Evolutionary conservation across 1,284 basidiomycete genomes (phyloP).

Genomic region (Tremellales sp.): DNA sequence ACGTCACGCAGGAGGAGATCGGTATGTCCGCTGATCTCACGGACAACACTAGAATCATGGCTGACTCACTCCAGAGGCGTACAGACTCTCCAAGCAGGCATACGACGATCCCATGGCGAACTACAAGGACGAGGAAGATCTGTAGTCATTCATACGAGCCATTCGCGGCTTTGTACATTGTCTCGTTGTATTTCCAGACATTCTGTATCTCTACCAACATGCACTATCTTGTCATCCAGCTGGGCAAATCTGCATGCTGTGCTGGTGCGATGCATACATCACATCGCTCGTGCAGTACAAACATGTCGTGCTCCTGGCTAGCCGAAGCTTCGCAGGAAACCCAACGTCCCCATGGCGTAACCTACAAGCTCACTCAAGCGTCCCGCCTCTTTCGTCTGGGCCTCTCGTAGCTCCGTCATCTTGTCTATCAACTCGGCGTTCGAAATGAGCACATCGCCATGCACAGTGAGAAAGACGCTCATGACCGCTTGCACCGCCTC

Average conservation of each 20-base stretch:
- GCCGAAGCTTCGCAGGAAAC: conserved; percentile 31
- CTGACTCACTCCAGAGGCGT: conserved; percentile 35
- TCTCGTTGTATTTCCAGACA: too few species aligned
- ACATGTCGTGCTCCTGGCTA: background rate
- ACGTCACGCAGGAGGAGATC: conserved; percentile 88
- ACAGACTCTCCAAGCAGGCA: conserved; percentile 39
- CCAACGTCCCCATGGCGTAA: conserved; percentile 47
- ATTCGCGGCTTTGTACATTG: background rate
- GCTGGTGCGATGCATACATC: background rate
- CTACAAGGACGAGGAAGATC: conserved; percentile 34
- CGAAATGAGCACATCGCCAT: conserved; percentile 71
- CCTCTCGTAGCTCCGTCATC: conserved; percentile 58
- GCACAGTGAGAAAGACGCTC: conserved; percentile 75
- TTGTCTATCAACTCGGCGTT: conserved; percentile 61
- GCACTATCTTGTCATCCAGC: too few species aligned
- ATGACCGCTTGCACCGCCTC: conserved; percentile 91
- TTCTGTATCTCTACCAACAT: background rate
- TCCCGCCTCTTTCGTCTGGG: conserved; percentile 68
- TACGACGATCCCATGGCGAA: conserved; percentile 51
- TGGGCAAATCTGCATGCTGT: too few species aligned
- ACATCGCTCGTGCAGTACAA: background rate
- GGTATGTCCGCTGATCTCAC: conserved; percentile 54
- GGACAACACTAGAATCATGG: background rate
- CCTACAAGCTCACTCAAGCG: conserved; percentile 54
- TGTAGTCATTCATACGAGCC: background rate